phyloP scores from a whole-genome alignment of 1,284 basidiomycete species.

The Kwoniella shivajii region DNA sequence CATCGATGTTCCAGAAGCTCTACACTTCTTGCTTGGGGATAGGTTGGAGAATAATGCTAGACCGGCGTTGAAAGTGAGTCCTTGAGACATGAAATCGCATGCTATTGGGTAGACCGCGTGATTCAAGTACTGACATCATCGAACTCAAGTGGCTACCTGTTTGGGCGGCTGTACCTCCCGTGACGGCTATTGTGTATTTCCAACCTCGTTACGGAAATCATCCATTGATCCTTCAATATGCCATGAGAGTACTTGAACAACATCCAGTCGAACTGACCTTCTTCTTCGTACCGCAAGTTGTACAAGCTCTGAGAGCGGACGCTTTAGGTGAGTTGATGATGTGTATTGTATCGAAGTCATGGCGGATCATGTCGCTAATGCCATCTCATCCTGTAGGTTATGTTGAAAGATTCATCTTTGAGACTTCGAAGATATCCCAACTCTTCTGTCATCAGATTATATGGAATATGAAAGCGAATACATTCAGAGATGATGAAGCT shows the following conservation, averaged over 20 bases:
- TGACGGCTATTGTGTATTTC: constrained; percentile 83
- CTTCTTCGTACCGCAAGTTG: constrained; percentile 99
- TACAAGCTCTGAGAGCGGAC: constrained; percentile 90
- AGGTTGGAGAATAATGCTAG: constrained; percentile 61
- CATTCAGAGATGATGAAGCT: constrained; percentile 87
- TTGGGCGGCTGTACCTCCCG: constrained; percentile 87
- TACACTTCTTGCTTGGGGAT: constrained; percentile 78
- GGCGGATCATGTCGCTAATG: not conserved
- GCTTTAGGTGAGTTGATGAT: constrained; percentile 66
- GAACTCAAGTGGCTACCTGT: constrained; percentile 81
- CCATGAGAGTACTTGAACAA: constrained; percentile 91
- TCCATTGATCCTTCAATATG: constrained; percentile 89
- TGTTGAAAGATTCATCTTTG: constrained; percentile 92
- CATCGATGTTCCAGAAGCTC: constrained; percentile 74
- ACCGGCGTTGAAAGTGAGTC: constrained; percentile 71
- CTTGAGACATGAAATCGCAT: not conserved
- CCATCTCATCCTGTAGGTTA: constrained; percentile 64
- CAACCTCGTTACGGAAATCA: constrained; percentile 81
- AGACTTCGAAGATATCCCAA: constrained; percentile 96
- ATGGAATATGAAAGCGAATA: constrained; percentile 99
- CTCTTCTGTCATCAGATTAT: constrained; percentile 99
- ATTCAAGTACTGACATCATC: constrained; percentile 56
- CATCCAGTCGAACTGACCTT: constrained; percentile 94
- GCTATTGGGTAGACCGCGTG: not conserved
- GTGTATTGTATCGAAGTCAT: not conserved